phyloP scores from a whole-genome alignment of 768 basidiomycete genomes.

The Clavulina sp. region DNA sequence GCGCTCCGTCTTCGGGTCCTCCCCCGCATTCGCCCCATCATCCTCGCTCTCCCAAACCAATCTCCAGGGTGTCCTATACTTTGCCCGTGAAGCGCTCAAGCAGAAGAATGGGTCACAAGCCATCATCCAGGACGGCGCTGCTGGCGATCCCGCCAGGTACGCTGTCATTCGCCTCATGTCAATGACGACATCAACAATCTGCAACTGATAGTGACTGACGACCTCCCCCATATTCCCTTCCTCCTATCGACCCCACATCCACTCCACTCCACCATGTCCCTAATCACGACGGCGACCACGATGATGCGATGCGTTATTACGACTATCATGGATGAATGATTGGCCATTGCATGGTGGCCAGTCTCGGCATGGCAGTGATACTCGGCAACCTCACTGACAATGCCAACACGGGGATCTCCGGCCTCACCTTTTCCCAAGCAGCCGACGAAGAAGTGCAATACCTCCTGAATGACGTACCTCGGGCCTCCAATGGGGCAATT shows the following conservation, averaged over 20 bases:
- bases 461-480: slow-evolving; percentile 13
- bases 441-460: slow-evolving; percentile 14
- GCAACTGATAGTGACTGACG: not conserved
- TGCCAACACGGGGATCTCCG: not conserved
- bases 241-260: not conserved
- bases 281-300: no score
- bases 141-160: slow-evolving; percentile 18
- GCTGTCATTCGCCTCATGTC: slow-evolving; percentile 1
- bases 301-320: no score
- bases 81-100: slow-evolving; percentile 7
- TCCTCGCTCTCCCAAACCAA: slow-evolving; percentile 4
- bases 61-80: slow-evolving; percentile 11
- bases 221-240: not conserved
- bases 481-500: slow-evolving; percentile 16
- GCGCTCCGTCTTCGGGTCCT: slow-evolving; percentile 14
- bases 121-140: slow-evolving; percentile 14
- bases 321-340: no score
- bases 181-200: not conserved
- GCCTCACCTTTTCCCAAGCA: slow-evolving; percentile 6
- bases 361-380: slow-evolving; percentile 10
- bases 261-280: no score
- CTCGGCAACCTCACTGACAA: slow-evolving; percentile 10
- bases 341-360: not conserved
- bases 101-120: slow-evolving; percentile 3
- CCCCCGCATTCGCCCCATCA: slow-evolving; percentile 5